Conservation (phyloP, 2,329 filamentous ascomycete species). For the Orbilia blumenaviensis region DNA sequence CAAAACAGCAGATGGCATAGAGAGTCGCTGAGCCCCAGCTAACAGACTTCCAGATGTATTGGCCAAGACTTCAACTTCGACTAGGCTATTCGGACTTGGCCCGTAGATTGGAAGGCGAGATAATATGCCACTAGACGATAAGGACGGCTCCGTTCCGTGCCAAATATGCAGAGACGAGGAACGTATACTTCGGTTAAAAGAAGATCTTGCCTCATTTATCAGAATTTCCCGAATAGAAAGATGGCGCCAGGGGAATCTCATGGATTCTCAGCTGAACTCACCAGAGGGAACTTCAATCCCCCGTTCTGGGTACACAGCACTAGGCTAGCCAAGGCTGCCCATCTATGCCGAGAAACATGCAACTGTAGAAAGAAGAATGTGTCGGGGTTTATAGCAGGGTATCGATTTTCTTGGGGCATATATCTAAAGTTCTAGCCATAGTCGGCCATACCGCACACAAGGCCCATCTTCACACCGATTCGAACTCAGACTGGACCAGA, state of each 20-base stretch:
- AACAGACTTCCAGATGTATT: not conserved
- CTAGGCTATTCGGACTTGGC: not conserved
- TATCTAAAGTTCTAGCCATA: constrained; percentile 8
- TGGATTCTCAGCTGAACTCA: not conserved
- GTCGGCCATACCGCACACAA: not conserved
- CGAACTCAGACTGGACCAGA: not conserved
- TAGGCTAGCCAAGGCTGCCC: not conserved
- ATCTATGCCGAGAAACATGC: not conserved
- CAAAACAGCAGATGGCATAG: not conserved
- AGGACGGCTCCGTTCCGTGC: not conserved
- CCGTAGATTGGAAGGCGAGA: constrained; percentile 5
- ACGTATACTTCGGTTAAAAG: not conserved
- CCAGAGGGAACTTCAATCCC: not conserved
- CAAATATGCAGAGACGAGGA: not conserved
- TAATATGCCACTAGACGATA: not conserved
- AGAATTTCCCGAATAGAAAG: constrained; percentile 1
- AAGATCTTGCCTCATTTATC: not conserved
- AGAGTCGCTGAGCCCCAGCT: not conserved
- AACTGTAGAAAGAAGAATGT: constrained; percentile 47
- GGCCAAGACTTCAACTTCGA: not conserved
- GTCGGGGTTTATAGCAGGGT: not conserved
- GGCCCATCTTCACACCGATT: not conserved
- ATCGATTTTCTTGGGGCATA: not conserved
- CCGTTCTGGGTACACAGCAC: not conserved
- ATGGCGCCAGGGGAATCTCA: not conserved